Conservation (phyloP, 768 basidiomycete genomes). For the Leccinum barrowsii region DNA sequence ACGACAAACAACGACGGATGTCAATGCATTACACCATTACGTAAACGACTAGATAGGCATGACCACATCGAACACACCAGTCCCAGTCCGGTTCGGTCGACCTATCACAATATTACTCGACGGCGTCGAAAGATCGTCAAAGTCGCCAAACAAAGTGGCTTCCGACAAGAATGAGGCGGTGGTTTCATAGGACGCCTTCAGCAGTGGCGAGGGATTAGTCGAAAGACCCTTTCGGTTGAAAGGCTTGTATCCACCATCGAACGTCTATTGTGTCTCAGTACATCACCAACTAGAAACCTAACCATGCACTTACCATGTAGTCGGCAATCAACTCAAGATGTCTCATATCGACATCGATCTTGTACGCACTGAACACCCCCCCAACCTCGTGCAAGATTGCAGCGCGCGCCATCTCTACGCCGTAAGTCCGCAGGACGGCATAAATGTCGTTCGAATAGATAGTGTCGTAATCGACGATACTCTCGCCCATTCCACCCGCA, state of each 20-base stretch:
- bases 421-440: constrained; percentile 86
- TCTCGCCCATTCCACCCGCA: constrained; percentile 47
- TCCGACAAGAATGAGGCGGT: constrained; percentile 92
- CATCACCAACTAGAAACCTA: background rate
- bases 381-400: constrained; percentile 90
- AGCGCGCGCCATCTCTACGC: constrained; percentile 93
- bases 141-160: constrained; percentile 92
- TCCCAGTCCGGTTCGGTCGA: constrained; percentile 85
- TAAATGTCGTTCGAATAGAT: constrained; percentile 96
- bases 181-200: constrained; percentile 98
- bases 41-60: constrained; percentile 37
- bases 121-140: constrained; percentile 86
- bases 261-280: constrained; percentile 59
- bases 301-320: constrained; percentile 78
- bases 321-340: constrained; percentile 97
- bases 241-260: constrained; percentile 95
- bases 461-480: constrained; percentile 69
- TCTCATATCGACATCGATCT: constrained; percentile 89
- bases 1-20: constrained; percentile 17
- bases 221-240: constrained; percentile 97
- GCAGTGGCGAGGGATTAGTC: constrained; percentile 87
- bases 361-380: constrained; percentile 91
- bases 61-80: constrained; percentile 89
- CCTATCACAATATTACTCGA: constrained; percentile 92
- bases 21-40: constrained; percentile 10